Evolutionary conservation across 371 early-diverging fungal genomes (phyloP).

Genomic region (Apophysomyces variabilis): DNA sequence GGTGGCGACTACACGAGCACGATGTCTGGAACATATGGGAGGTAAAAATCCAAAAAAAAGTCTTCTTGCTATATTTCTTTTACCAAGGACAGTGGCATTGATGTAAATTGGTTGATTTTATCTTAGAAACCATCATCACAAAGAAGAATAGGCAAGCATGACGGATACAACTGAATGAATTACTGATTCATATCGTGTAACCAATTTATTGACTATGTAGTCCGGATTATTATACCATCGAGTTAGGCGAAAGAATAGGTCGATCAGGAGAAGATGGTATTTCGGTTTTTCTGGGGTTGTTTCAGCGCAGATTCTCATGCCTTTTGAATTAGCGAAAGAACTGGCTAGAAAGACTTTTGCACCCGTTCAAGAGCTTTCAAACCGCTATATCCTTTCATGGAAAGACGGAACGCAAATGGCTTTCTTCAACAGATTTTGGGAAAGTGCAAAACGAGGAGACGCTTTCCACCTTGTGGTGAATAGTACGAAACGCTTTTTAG

Average conservation of each 20-base stretch:
- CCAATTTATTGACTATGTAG: conserved; percentile 1
- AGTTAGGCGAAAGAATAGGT: conserved; percentile 26
- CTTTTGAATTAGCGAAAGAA: conserved; percentile 16
- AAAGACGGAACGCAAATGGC: conserved; percentile 29
- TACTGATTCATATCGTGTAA: not conserved
- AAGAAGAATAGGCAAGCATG: conserved; percentile 24
- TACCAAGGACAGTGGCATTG: no score
- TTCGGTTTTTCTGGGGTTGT: conserved; percentile 9
- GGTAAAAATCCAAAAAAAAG: conserved; percentile 12
- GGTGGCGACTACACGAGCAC: conserved; percentile 27
- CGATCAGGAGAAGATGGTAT: conserved; percentile 32
- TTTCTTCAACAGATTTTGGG: conserved; percentile 27
- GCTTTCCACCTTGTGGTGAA: conserved; percentile 26
- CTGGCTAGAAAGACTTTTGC: conserved; percentile 21
- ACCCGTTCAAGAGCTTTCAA: conserved; percentile 26
- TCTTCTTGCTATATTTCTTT: conserved; percentile 4
- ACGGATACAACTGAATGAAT: no score
- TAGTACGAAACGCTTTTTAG: conserved; percentile 19
- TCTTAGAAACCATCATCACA: conserved; percentile 18
- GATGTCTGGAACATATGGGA: conserved; percentile 27
- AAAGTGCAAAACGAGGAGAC: conserved; percentile 29
- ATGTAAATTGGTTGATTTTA: no score
- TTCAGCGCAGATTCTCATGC: not conserved
- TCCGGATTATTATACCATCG: conserved; percentile 30
- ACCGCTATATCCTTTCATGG: conserved; percentile 29